Percentiles rank a stretch among this genome's conserved stretches.
Evolutionary conservation across 305 asterid species (phyloP).

Genomic region (Striga hermonthica): DNA sequence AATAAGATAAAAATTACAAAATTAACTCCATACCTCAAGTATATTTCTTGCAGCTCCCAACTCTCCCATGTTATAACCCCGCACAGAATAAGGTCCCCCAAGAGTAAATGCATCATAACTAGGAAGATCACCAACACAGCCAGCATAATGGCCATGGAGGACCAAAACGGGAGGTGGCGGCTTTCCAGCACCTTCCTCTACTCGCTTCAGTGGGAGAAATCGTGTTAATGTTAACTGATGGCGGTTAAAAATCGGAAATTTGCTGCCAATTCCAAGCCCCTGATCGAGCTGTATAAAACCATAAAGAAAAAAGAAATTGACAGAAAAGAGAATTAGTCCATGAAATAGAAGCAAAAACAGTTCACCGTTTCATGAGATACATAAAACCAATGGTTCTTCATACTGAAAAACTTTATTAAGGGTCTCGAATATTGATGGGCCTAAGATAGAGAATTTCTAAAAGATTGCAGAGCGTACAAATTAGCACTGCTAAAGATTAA

Average conservation of each 20-base stretch:
- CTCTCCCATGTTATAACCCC: conserved; percentile 99
- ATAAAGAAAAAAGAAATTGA: conserved; percentile 1
- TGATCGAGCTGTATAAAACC: conserved; percentile 71
- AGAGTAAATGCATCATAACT: conserved; percentile 93
- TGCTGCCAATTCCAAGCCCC: conserved; percentile 93
- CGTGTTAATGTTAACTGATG: conserved; percentile 83
- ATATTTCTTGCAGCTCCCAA: conserved; percentile 97
- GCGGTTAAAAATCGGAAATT: conserved; percentile 83
- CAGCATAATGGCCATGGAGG: conserved; percentile 96
- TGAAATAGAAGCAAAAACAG: neutral
- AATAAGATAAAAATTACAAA: neutral
- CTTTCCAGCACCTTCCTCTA: conserved; percentile 91
- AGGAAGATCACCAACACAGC: conserved; percentile 98
- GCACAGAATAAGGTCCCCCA: conserved; percentile 94
- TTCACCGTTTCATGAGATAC: neutral
- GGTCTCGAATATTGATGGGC: neutral
- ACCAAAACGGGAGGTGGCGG: conserved; percentile 94
- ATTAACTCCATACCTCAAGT: conserved; percentile 55
- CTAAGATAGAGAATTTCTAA: neutral
- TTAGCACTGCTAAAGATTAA: too few relatives aligned
- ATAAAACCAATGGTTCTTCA: neutral
- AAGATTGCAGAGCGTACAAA: too few relatives aligned
- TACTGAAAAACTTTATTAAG: neutral
- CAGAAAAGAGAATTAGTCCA: neutral
- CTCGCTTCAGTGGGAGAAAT: conserved; percentile 75